phyloP scores from a whole-genome alignment of 495 filamentous ascomycete species.

The Ascodesmis nigricans region DNA sequence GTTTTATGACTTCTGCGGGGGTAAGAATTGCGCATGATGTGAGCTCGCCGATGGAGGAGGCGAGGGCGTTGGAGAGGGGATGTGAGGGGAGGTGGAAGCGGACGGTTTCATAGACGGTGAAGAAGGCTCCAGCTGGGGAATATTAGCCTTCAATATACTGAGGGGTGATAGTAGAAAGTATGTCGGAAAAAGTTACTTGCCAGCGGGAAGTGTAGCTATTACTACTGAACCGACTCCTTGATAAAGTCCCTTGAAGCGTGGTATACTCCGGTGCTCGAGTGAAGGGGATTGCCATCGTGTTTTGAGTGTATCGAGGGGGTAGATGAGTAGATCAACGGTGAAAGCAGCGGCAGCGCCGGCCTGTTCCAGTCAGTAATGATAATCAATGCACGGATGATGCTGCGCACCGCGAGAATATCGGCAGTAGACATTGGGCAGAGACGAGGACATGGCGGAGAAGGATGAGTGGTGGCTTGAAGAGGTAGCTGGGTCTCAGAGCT shows the following conservation, averaged over 20 bases:
- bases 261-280: constrained; percentile 24
- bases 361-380: too few species aligned
- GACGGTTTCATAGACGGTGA: constrained; percentile 62
- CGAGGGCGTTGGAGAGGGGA: constrained; percentile 42
- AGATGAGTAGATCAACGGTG: constrained; percentile 56
- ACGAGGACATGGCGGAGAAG: too few species aligned
- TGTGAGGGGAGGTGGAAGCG: constrained; percentile 32
- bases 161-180: constrained; percentile 1
- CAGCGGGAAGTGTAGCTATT: constrained; percentile 67
- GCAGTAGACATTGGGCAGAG: too few species aligned
- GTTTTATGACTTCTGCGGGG: constrained; percentile 78
- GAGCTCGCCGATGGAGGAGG: constrained; percentile 53
- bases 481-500: too few species aligned
- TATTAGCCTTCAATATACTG: constrained; percentile 20
- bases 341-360: constrained; percentile 67
- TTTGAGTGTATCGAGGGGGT: constrained; percentile 70
- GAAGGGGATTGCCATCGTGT: constrained; percentile 62
- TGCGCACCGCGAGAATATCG: too few species aligned
- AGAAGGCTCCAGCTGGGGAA: constrained; percentile 79
- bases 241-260: constrained; percentile 55
- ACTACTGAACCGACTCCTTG: constrained; percentile 78
- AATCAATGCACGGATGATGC: too few species aligned
- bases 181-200: constrained; percentile 25
- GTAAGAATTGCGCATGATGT: constrained; percentile 71
- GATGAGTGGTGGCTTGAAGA: too few species aligned